These are phyloP conservation scores for Hymenotorrendiella dingleyae DNA, from an alignment of 2,329 filamentous ascomycete genomes.

Conservation along the genomic window DNA sequence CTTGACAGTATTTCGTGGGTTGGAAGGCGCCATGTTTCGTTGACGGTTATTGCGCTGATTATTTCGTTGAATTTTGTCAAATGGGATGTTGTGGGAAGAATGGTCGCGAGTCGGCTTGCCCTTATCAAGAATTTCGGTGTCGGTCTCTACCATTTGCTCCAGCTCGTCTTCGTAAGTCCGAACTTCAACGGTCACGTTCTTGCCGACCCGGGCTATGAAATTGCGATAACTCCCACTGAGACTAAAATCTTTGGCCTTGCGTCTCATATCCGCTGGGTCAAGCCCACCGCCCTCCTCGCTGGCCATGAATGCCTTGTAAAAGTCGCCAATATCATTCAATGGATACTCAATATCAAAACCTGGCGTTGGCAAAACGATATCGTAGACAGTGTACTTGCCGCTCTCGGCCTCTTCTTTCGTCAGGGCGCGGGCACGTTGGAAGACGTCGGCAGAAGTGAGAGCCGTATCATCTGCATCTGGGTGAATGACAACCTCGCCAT, in stretches of 20 bases:
- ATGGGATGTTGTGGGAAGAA: not conserved
- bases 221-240: constrained; percentile 86
- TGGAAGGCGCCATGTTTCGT: no score
- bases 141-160: constrained; percentile 85
- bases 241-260: constrained; percentile 80
- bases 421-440: constrained; percentile 66
- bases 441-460: constrained; percentile 47
- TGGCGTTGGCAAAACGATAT: constrained; percentile 86
- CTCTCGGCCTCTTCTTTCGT: constrained; percentile 71
- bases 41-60: no score
- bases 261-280: constrained; percentile 80
- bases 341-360: constrained; percentile 89
- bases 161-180: constrained; percentile 63
- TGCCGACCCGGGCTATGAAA: constrained; percentile 63
- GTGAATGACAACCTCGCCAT: constrained; percentile 40
- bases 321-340: constrained; percentile 72
- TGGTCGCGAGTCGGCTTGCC: constrained; percentile 2
- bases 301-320: constrained; percentile 82
- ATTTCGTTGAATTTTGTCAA: no score
- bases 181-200: constrained; percentile 60
- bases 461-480: constrained; percentile 53
- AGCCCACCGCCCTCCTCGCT: constrained; percentile 70
- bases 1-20: not conserved
- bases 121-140: constrained; percentile 52
- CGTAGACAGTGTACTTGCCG: constrained; percentile 74